These are phyloP conservation scores for Neofusicoccum parvum DNA, from an alignment of 2,329 filamentous ascomycete species.

Conservation along the genomic window DNA sequence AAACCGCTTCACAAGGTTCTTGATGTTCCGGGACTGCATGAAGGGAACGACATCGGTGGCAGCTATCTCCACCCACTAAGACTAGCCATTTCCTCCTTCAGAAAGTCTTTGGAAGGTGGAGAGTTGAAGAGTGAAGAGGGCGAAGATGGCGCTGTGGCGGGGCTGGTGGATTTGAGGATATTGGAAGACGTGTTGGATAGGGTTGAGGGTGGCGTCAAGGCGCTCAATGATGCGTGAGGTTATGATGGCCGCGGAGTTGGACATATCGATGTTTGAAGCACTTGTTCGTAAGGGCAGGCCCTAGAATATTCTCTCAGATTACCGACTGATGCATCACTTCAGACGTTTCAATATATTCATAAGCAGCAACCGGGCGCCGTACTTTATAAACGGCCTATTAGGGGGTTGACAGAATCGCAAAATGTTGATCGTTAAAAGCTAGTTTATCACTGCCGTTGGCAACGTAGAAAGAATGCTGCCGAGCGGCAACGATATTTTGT, in stretches of 20 bases:
- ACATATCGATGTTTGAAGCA: no score
- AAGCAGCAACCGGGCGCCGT: no score
- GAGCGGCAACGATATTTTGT: neutral
- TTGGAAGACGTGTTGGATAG: slow-evolving; percentile 37
- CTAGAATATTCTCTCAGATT: no score
- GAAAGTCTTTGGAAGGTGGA: slow-evolving; percentile 39
- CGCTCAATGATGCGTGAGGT: slow-evolving; percentile 19
- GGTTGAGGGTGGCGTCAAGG: slow-evolving; percentile 25
- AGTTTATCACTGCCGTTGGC: no score
- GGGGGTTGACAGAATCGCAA: no score
- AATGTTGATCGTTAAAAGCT: no score
- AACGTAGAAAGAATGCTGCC: no score
- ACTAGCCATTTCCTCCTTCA: slow-evolving; percentile 39
- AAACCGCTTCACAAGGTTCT: slow-evolving; percentile 50
- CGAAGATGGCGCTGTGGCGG: slow-evolving; percentile 36
- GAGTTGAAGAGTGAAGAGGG: slow-evolving; percentile 38
- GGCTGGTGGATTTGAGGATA: slow-evolving; percentile 36
- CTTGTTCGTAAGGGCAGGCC: neutral
- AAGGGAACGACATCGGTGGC: slow-evolving; percentile 41
- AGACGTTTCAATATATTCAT: no score
- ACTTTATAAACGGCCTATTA: no score
- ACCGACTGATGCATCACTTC: no score
- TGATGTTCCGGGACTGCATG: slow-evolving; percentile 49
- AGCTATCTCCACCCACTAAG: slow-evolving; percentile 49
- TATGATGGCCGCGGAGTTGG: no score